phyloP scores from a whole-genome alignment of 2,329 filamentous ascomycete species.

The Alternaria triticimaculans region DNA sequence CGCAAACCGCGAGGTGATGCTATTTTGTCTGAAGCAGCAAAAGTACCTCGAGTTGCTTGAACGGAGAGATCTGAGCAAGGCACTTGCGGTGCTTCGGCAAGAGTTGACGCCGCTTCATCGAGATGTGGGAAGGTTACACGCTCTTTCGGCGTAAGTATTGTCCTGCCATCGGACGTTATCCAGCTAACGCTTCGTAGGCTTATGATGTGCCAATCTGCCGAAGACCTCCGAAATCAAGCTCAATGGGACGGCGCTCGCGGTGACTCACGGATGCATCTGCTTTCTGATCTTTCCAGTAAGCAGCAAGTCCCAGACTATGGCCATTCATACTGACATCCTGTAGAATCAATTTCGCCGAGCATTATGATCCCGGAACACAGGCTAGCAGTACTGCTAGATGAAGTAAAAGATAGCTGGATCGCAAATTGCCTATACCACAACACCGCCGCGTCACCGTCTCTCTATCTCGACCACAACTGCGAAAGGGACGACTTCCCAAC shows the following conservation, averaged over 20 bases:
- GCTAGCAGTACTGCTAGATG: slow-evolving; percentile 78
- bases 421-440: slow-evolving; percentile 89
- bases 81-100: slow-evolving; percentile 81
- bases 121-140: slow-evolving; percentile 77
- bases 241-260: slow-evolving; percentile 85
- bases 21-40: slow-evolving; percentile 87
- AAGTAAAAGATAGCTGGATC: slow-evolving; percentile 85
- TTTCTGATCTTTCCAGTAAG: slow-evolving; percentile 85
- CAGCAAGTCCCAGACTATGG: slow-evolving; percentile 7
- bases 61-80: slow-evolving; percentile 71
- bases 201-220: slow-evolving; percentile 83
- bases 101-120: slow-evolving; percentile 88
- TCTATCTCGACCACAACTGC: slow-evolving; percentile 89
- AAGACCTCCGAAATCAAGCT: slow-evolving; percentile 77
- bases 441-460: slow-evolving; percentile 74
- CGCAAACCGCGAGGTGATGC: slow-evolving; percentile 79
- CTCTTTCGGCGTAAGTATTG: slow-evolving; percentile 71
- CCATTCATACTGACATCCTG: slow-evolving; percentile 19
- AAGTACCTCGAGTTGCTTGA: slow-evolving; percentile 94
- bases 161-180: background rate
- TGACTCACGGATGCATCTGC: slow-evolving; percentile 73
- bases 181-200: slow-evolving; percentile 61
- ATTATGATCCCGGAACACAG: slow-evolving; percentile 96
- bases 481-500: slow-evolving; percentile 81
- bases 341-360: slow-evolving; percentile 89